Base-by-base conservation (phyloP, 2,329 filamentous ascomycete species). In the Fusarium sp. region DNA sequence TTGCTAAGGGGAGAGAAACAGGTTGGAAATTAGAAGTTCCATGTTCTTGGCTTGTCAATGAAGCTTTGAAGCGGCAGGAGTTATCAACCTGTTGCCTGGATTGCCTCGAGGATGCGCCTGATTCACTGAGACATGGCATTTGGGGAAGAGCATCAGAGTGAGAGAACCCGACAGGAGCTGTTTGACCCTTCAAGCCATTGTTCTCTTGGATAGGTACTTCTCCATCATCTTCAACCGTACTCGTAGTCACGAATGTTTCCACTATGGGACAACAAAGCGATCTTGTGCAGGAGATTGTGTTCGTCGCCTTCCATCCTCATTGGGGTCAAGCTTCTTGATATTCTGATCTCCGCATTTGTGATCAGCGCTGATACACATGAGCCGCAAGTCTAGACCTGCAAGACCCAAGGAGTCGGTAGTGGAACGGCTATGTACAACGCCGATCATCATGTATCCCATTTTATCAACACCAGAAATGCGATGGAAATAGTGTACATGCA, bases 11-110 rank as follows among this genome's bases (percentile, higher is more conserved):
- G 18, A n/a, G 0, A 12, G 34, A 4, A n/a, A 7, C 18, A 37
- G 9, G 12, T 37, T 37, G 34, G 18, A 37, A n/a, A 18, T 1
- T 37, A 18, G 18, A 37, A n/a, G 18, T 1, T 4, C 18, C 34
- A n/a, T n/a, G 2, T 37, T n/a, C 0, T 1, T 4, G 6, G 12
- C 2, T 6, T 37, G 6, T 2, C 34, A 0, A n/a, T 37, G 6
- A 3, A n/a, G 18, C 3, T 12, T n/a, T 37, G 34, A 2, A n/a
- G 10, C 18, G 34, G 34, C 34, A 37, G 34, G 34, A 37, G 18
- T 4, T 12, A n/a, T n/a, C 18, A 11, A 11, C 18, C 0, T 11
- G 1, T 11, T n/a, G 10, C 4, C 18, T 37, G 34, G 18, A n/a
- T 4, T 37, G 18, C 18, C 34, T 37, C 6, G 1, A n/a, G 2